Conservation (phyloP, 179 eudicot species). For the Corrigiola litoralis region DNA sequence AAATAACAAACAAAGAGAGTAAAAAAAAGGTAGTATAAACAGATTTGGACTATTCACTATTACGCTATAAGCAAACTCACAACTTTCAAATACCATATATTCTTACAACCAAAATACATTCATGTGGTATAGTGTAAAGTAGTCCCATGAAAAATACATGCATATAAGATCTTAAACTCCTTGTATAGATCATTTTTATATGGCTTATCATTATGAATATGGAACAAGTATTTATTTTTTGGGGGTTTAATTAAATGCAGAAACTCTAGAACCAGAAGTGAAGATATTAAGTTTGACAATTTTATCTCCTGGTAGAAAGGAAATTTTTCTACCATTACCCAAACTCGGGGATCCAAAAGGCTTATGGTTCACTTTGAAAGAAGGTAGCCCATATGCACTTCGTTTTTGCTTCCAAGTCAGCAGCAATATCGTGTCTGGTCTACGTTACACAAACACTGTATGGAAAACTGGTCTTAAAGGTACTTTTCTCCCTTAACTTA, state of each 20-base stretch:
- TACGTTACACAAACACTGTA: constrained; percentile 34
- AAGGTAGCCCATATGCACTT: constrained; percentile 37
- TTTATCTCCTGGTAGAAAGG: constrained; percentile 33
- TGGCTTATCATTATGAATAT: no score
- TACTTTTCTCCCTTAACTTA: neutral
- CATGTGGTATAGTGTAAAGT: no score
- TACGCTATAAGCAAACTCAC: no score
- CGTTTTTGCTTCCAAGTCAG: constrained; percentile 38
- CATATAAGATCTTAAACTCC: no score
- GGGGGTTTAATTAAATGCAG: constrained; percentile 13
- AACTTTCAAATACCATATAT: no score
- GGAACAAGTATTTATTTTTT: neutral
- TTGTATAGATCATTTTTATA: no score
- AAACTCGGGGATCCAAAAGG: constrained; percentile 32
- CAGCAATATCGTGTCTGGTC: constrained; percentile 44
- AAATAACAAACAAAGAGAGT: no score
- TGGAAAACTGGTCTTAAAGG: constrained; percentile 49
- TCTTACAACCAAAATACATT: no score
- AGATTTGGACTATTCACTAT: no score
- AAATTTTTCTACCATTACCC: constrained; percentile 31
- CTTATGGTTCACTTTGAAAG: constrained; percentile 44
- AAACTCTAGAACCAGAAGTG: constrained; percentile 34
- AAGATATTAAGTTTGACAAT: constrained; percentile 41
- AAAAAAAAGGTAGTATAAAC: no score
- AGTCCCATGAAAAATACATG: neutral